Base-by-base conservation (phyloP, 2,329 filamentous ascomycete genomes). In the Arachnomyces sp. region DNA sequence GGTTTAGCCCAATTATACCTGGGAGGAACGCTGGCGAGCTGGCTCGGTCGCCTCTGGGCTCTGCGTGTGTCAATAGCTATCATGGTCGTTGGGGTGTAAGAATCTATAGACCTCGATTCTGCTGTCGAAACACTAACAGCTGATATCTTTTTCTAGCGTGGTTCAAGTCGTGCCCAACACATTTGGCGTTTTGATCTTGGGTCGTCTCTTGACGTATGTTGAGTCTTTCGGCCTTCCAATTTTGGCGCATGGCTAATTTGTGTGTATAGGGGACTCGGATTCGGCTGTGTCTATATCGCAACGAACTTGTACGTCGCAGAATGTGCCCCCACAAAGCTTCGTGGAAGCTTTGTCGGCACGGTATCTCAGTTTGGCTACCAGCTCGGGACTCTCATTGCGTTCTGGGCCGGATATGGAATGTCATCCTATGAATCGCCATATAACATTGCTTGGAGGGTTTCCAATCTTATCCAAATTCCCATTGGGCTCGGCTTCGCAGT, bases 401-500 rank as follows among this genome's bases (percentile, higher is more conserved):
- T 68, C 46, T 69, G 65, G 62, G 45, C 61, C 14, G 66, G 65
- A 6, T 67, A 67, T 40, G 65, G 65, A 13, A 67, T 67, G 62
- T 63, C 60, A 5, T 66, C 59, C 44, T 60, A 67, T 39, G 56
- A 47, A n/a, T 52, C 51, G 0, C 65, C 65, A 0, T 64, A 58
- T 49, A 67, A 67, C 40, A 65, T 67, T 33, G 63, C 66, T 7
- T 69, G 65, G 65, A 48, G 65, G 28, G 56, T 67, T 1, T 66
- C 61, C 3, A 68, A 67, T 38, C 29, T 65, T 12, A 59, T 68
- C 18, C 63, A 68, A 40, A 61, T 68, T 34, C 62, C 63, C 2
- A 64, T 67, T 34, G 64, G 65, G 6, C 36, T 66, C 2, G 36
- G 44, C 21, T 65, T 66, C 25, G 53, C 66, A 8, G 48, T 51